Percentiles rank a stretch among this genome's conserved stretches.
Evolutionary conservation across 805 yeast species (phyloP).

Genomic region (Yamadazyma philogaea): DNA sequence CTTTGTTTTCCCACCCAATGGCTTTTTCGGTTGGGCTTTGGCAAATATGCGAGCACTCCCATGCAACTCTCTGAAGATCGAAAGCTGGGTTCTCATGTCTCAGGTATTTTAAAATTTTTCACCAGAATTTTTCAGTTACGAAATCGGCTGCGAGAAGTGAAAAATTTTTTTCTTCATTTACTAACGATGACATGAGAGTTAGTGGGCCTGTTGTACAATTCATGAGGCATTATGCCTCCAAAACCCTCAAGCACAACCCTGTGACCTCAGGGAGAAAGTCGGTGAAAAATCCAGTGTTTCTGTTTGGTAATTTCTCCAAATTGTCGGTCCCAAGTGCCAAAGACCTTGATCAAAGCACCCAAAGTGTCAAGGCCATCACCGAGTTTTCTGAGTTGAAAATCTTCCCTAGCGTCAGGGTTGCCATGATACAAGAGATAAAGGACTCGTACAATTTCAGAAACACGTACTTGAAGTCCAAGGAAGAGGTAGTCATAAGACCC

Average conservation of each 20-base stretch:
- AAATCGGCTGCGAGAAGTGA: background rate
- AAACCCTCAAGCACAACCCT: background rate
- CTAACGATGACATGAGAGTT: conserved; percentile 7
- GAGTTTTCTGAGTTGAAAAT: conserved; percentile 67
- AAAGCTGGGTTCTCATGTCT: conserved; percentile 3
- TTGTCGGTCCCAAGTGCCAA: conserved; percentile 40
- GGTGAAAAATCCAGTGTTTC: conserved; percentile 12
- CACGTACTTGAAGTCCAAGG: conserved; percentile 30
- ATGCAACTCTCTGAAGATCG: conserved; percentile 12
- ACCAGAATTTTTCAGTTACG: conserved; percentile 3
- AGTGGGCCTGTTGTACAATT: background rate
- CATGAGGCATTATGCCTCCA: conserved; percentile 3
- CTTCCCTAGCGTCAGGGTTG: conserved; percentile 61
- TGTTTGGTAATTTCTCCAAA: conserved; percentile 50
- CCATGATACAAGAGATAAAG: conserved; percentile 54
- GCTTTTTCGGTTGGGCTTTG: conserved; percentile 15
- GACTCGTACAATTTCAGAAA: conserved; percentile 30
- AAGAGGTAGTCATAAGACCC: conserved; percentile 45
- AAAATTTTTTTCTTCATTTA: conserved; percentile 5
- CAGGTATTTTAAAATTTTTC: conserved; percentile 4
- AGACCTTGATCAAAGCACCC: conserved; percentile 31
- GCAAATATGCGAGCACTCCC: conserved; percentile 15
- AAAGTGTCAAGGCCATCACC: conserved; percentile 44
- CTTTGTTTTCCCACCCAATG: conserved; percentile 24
- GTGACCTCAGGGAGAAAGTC: background rate